Percentiles rank a stretch among this genome's conserved stretches.
Conservation (phyloP, 805 yeast species). For the Tetrapisispora taiwanensis region DNA sequence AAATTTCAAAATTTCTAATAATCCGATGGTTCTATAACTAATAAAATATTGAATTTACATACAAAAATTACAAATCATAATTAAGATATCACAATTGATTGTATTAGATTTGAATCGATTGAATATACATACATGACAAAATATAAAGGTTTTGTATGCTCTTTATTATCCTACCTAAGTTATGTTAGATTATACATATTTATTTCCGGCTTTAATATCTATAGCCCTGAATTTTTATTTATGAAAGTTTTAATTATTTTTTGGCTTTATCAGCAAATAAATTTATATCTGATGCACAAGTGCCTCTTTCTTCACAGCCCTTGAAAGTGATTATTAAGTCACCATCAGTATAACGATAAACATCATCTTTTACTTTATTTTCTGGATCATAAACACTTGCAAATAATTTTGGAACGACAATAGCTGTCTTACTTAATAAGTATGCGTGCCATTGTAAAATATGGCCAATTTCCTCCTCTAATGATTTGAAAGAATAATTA, state of each 20-base stretch:
- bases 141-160: not conserved
- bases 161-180: no score
- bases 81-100: no score
- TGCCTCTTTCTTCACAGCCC: conserved; percentile 40
- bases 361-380: conserved; percentile 30
- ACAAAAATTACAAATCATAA: no score
- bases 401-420: conserved; percentile 56
- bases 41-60: no score
- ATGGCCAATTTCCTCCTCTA: conserved; percentile 59
- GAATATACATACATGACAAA: no score
- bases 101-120: no score
- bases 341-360: conserved; percentile 44
- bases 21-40: no score
- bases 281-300: conserved; percentile 41
- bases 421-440: conserved; percentile 57
- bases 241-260: not conserved
- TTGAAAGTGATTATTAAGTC: conserved; percentile 59
- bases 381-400: conserved; percentile 36
- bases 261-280: conserved; percentile 10
- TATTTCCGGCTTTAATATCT: no score
- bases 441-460: conserved; percentile 92
- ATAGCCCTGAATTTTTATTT: no score
- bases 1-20: not conserved
- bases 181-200: no score
- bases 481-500: conserved; percentile 40